A percentile compares a stretch with the other conserved stretches of the same genome.
These are phyloP conservation scores for Capsicum pubescens DNA, from an alignment of 257 asterid species.

Conservation along the genomic window DNA sequence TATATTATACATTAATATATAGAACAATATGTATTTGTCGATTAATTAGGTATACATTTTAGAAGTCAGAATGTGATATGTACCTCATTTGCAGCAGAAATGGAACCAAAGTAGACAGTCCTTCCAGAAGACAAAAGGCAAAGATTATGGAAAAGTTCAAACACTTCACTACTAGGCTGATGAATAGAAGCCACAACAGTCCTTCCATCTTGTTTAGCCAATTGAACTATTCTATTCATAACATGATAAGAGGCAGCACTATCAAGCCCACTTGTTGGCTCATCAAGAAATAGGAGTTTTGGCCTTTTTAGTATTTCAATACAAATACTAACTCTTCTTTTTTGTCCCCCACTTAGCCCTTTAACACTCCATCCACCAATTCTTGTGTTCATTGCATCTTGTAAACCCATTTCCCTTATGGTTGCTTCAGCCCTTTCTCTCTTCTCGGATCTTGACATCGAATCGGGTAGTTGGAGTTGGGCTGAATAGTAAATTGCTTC, in stretches of 20 bases:
- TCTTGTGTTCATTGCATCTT: slow-evolving; percentile 54
- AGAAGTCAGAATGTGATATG: background rate
- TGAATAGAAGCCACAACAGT: slow-evolving; percentile 59
- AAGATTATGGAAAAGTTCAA: slow-evolving; percentile 61
- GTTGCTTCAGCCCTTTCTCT: slow-evolving; percentile 51
- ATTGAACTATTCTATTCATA: slow-evolving; percentile 49
- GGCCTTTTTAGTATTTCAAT: slow-evolving; percentile 65
- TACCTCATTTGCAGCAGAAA: slow-evolving; percentile 52
- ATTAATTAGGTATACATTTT: too few relatives aligned
- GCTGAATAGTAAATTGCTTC: slow-evolving; percentile 69
- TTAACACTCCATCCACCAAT: slow-evolving; percentile 72
- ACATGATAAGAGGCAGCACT: slow-evolving; percentile 67
- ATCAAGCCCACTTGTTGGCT: slow-evolving; percentile 67
- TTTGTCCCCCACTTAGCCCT: slow-evolving; percentile 72
- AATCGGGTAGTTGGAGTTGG: slow-evolving; percentile 56
- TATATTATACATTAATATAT: too few relatives aligned
- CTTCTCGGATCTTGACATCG: slow-evolving; percentile 52
- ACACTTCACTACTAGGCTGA: slow-evolving; percentile 63
- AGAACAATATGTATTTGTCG: too few relatives aligned
- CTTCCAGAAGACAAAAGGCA: slow-evolving; percentile 59
- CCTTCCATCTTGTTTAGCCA: slow-evolving; percentile 42
- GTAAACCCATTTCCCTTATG: slow-evolving; percentile 63
- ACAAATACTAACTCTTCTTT: slow-evolving; percentile 66
- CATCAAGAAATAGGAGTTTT: slow-evolving; percentile 58
- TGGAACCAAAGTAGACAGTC: slow-evolving; percentile 58